phyloP scores from a whole-genome alignment of 192 early-diverging fungal genomes.

The Hyaloraphidium curvatum region DNA sequence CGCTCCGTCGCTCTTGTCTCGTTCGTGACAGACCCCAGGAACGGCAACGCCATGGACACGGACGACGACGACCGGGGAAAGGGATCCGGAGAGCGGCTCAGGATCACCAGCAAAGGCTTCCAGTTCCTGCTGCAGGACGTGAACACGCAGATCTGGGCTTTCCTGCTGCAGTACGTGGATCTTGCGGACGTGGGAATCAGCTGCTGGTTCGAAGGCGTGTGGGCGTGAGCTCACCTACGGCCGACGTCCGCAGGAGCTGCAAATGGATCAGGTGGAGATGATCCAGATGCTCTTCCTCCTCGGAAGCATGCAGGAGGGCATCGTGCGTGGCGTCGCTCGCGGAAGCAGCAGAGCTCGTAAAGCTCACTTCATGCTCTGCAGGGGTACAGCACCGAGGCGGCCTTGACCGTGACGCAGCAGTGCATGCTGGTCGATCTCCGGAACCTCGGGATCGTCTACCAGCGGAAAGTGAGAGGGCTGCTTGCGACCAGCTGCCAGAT shows the following conservation, averaged over 20 bases:
- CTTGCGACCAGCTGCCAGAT: too few relatives aligned
- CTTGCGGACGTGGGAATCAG: slow-evolving; percentile 51
- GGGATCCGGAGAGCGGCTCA: slow-evolving; percentile 19
- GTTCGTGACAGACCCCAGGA: not conserved
- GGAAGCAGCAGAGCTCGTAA: not conserved
- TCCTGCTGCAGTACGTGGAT: slow-evolving; percentile 79
- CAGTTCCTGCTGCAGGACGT: slow-evolving; percentile 90
- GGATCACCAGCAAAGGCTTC: slow-evolving; percentile 90
- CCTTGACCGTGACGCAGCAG: slow-evolving; percentile 65
- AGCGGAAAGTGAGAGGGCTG: slow-evolving; percentile 39
- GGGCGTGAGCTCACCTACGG: not conserved
- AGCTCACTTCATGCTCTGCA: slow-evolving; percentile 9
- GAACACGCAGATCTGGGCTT: slow-evolving; percentile 88
- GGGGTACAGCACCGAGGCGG: slow-evolving; percentile 67
- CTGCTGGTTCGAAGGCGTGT: too few relatives aligned
- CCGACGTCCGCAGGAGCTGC: slow-evolving; percentile 1
- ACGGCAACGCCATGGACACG: not conserved
- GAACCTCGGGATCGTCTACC: slow-evolving; percentile 77
- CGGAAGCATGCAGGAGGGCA: slow-evolving; percentile 72
- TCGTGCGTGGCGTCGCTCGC: slow-evolving; percentile 16
- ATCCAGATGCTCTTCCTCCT: slow-evolving; percentile 88
- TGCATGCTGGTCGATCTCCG: slow-evolving; percentile 72
- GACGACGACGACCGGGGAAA: slow-evolving; percentile 11
- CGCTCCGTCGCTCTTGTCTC: not conserved
- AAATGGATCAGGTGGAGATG: slow-evolving; percentile 84